phyloP scores from a whole-genome alignment of 2,329 filamentous ascomycete genomes.

The Parasarocladium wereldwijsianum region DNA sequence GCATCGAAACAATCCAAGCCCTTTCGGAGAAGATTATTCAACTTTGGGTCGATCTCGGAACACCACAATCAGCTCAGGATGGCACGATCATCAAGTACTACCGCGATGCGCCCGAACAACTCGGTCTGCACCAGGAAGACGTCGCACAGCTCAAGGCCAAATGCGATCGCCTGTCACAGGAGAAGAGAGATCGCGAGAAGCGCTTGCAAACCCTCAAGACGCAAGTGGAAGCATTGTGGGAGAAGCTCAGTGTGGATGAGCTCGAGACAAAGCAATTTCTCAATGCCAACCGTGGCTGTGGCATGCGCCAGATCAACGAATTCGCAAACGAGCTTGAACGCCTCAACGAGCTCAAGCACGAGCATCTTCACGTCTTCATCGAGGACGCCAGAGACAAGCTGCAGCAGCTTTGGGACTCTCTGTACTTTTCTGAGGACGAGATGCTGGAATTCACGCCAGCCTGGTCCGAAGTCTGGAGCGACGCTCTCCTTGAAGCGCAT shows the following conservation, averaged over 20 bases:
- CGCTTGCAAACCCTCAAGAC: constrained; percentile 58
- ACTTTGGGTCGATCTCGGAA: constrained; percentile 90
- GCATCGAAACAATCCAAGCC: constrained; percentile 60
- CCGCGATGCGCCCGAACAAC: constrained; percentile 80
- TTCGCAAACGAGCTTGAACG: constrained; percentile 81
- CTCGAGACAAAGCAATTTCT: constrained; percentile 74
- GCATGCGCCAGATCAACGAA: constrained; percentile 84
- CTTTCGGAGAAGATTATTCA: constrained; percentile 77
- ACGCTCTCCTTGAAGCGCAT: constrained; percentile 86
- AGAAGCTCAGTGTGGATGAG: constrained; percentile 71
- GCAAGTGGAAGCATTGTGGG: constrained; percentile 79
- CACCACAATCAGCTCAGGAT: constrained; percentile 86
- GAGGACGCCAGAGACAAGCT: constrained; percentile 84
- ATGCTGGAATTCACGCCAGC: constrained; percentile 97
- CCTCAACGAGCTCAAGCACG: constrained; percentile 82
- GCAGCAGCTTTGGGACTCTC: constrained; percentile 85
- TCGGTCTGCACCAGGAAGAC: constrained; percentile 84
- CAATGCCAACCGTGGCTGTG: constrained; percentile 77
- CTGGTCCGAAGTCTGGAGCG: constrained; percentile 93
- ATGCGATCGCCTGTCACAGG: constrained; percentile 71
- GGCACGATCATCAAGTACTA: constrained; percentile 76
- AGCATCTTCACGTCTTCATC: constrained; percentile 91
- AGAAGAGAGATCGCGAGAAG: constrained; percentile 76
- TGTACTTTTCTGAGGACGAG: constrained; percentile 95
- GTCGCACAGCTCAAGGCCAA: constrained; percentile 55